phyloP scores from a whole-genome alignment of 345 rosid genomes.

The Arabis alpina region DNA sequence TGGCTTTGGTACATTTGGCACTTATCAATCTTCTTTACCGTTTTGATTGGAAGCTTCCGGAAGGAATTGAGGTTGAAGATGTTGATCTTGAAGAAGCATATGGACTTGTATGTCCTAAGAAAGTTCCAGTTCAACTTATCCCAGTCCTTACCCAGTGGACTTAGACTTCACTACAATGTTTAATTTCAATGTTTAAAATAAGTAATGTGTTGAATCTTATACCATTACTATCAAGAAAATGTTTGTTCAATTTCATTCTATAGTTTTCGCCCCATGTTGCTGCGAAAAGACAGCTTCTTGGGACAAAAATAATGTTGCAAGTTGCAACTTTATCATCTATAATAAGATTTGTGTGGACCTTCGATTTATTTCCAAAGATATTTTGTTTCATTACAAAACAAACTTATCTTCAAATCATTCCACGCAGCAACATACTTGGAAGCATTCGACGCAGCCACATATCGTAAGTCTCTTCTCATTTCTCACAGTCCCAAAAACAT shows the following conservation, averaged over 20 bases:
- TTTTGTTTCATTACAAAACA: neutral
- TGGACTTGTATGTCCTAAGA: constrained; percentile 53
- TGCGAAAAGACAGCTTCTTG: too few species aligned
- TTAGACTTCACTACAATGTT: too few species aligned
- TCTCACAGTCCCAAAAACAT: neutral
- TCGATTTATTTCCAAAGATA: neutral
- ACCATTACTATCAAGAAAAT: too few species aligned
- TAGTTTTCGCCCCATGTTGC: too few species aligned
- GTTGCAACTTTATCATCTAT: constrained; percentile 18
- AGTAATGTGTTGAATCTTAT: too few species aligned
- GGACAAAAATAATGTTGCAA: neutral
- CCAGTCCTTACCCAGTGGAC: constrained; percentile 5
- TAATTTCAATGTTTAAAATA: too few species aligned
- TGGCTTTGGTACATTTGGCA: constrained; percentile 43
- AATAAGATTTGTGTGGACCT: neutral
- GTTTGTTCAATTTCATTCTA: too few species aligned
- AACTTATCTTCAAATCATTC: neutral
- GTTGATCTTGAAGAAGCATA: constrained; percentile 50
- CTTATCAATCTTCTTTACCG: constrained; percentile 49
- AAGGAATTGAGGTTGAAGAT: constrained; percentile 45
- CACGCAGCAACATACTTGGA: neutral
- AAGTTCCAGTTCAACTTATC: constrained; percentile 44
- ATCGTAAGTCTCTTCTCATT: neutral
- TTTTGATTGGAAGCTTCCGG: constrained; percentile 55
- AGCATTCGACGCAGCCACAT: neutral